These are phyloP conservation scores for Phaeolepiota aurea DNA, from an alignment of 768 basidiomycete genomes.

Conservation along the genomic window DNA sequence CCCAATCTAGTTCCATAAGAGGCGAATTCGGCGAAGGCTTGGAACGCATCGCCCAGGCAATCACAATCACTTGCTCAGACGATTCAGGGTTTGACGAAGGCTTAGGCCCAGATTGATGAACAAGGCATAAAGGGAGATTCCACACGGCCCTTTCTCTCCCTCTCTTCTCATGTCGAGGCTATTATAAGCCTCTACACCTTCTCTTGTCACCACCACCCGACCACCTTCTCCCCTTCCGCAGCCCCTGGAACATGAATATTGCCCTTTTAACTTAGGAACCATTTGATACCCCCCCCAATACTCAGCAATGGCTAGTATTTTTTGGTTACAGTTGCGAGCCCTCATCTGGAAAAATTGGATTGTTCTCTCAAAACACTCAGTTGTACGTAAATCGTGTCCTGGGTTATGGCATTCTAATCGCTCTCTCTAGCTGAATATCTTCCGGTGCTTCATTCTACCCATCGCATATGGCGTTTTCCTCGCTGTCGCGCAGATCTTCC, in stretches of 20 bases:
- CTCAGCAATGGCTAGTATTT: conserved; percentile 25
- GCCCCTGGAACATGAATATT: not conserved
- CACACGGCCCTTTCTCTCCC: too few species aligned
- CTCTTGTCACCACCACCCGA: not conserved
- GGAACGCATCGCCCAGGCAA: too few species aligned
- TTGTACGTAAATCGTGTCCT: conserved; percentile 39
- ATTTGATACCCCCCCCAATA: not conserved
- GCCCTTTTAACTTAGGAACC: conserved; percentile 1
- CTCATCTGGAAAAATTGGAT: conserved; percentile 74
- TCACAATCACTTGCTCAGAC: too few species aligned
- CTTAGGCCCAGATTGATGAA: too few species aligned
- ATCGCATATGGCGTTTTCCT: conserved; percentile 63
- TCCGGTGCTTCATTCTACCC: conserved; percentile 57
- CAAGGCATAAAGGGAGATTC: not conserved
- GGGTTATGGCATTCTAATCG: conserved; percentile 2
- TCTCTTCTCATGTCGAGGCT: not conserved
- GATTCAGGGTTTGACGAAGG: too few species aligned
- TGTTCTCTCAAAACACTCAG: conserved; percentile 53
- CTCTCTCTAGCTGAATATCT: conserved; percentile 40
- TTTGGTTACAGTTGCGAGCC: conserved; percentile 53
- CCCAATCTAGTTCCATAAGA: too few species aligned
- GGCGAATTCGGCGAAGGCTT: too few species aligned
- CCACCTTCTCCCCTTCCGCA: not conserved
- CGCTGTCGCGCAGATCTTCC: conserved; percentile 52
- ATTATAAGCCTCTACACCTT: not conserved